phyloP scores from a whole-genome alignment of 768 basidiomycete species.

The Tylopilus sp. region DNA sequence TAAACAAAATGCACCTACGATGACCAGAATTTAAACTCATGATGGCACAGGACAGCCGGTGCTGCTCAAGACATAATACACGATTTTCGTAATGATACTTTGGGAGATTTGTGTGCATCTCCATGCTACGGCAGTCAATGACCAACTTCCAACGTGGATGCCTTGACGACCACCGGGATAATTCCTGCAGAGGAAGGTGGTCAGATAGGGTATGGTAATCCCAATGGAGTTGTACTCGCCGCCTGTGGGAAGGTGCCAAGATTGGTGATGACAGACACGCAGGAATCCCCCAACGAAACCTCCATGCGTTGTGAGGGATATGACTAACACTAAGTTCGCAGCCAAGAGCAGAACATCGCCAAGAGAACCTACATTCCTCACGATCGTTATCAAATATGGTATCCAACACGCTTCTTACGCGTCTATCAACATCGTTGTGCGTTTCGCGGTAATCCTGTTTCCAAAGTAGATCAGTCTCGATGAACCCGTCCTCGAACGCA shows the following conservation, averaged over 20 bases:
- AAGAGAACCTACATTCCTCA: background rate
- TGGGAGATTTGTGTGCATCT: no score
- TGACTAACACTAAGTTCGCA: constrained; percentile 36
- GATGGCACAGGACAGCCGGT: no score
- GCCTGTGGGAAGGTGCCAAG: constrained; percentile 56
- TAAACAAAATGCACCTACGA: no score
- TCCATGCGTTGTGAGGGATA: constrained; percentile 64
- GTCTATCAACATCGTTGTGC: constrained; percentile 1
- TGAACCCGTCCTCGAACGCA: constrained; percentile 50
- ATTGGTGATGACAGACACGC: constrained; percentile 39
- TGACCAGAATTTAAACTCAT: no score
- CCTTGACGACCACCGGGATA: constrained; percentile 2
- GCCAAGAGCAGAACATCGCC: background rate
- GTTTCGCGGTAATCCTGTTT: constrained; percentile 4
- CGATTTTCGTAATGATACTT: no score
- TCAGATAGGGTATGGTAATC: background rate
- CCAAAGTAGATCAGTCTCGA: constrained; percentile 64
- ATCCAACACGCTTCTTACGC: background rate
- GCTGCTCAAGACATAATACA: no score
- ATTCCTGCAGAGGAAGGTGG: background rate
- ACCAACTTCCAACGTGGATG: background rate
- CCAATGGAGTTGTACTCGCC: constrained; percentile 38
- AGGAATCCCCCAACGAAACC: constrained; percentile 61
- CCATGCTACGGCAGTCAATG: no score
- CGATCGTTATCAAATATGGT: background rate